Conservation (phyloP, 768 basidiomycete genomes). For the Mycena indigotica region DNA sequence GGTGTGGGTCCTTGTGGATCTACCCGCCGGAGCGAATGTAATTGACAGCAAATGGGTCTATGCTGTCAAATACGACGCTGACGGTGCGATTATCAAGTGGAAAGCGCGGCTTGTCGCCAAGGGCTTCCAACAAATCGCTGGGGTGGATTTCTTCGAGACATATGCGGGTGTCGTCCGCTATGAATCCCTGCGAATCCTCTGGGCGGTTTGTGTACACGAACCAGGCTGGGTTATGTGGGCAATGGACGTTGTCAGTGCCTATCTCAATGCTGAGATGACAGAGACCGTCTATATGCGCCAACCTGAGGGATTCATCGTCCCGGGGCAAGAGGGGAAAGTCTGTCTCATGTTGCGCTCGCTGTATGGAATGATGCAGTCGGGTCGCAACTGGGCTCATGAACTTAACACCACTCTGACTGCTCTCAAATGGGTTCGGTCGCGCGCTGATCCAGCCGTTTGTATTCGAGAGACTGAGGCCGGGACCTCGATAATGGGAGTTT, state of each 20-base stretch:
- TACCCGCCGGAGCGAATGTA: slow-evolving; percentile 19
- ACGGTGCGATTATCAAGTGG: slow-evolving; percentile 32
- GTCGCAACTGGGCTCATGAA: slow-evolving; percentile 16
- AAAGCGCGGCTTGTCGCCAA: slow-evolving; percentile 27
- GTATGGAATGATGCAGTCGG: slow-evolving; percentile 20
- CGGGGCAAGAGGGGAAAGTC: slow-evolving; percentile 1
- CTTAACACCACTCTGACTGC: slow-evolving; percentile 2
- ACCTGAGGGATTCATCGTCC: slow-evolving; percentile 26
- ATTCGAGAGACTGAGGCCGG: slow-evolving; percentile 1
- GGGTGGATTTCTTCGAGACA: slow-evolving; percentile 29
- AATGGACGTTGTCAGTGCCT: slow-evolving; percentile 37
- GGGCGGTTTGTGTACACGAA: slow-evolving; percentile 29
- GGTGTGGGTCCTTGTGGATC: slow-evolving; percentile 26
- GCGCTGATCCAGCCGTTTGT: slow-evolving; percentile 14
- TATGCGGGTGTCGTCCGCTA: slow-evolving; percentile 10
- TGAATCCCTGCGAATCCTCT: slow-evolving; percentile 8
- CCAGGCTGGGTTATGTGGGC: slow-evolving; percentile 30
- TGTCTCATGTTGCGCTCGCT: slow-evolving; percentile 6
- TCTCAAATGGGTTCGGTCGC: slow-evolving; percentile 13
- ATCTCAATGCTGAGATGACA: slow-evolving; percentile 32
- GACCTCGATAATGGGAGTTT: slow-evolving; percentile 11
- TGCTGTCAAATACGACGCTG: slow-evolving; percentile 34
- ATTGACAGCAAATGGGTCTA: slow-evolving; percentile 32
- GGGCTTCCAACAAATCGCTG: slow-evolving; percentile 32
- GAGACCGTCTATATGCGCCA: slow-evolving; percentile 38